Evolutionary conservation across 805 yeast species (phyloP), one percentile per base, ranked within the genome.

Genomic region (Sugiyamaella smithiae): DNA sequence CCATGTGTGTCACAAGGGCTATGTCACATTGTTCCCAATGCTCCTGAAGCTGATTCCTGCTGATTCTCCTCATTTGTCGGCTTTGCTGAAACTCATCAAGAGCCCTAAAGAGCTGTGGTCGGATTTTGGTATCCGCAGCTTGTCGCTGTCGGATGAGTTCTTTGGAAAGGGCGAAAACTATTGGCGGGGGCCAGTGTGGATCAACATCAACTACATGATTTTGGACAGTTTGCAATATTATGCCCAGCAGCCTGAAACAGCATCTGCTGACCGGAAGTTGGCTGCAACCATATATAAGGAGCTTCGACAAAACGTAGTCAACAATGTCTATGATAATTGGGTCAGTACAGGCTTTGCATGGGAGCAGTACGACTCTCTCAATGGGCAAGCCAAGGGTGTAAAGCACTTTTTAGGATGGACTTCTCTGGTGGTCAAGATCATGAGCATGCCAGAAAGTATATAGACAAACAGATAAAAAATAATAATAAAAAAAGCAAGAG

Each of bases 401-500:
- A 83, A 85, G 65, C 91, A 88, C 63, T 93, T 93, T 68, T 73
- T 88, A 36, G 99, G 99, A 1, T 93, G 99, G 99, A 83, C 97
- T 0, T 81, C 95, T 1, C 68, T 88, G 51, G 85, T 86, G 9
- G 79, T 86, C 4, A 72, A 80, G 53, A 86, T 93, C 61, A 85
- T 93, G 91, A 76, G 77, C 48, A 84, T 86, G 93, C 91, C 93
- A 1, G 82, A 77, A 50, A 17, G 29, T 26, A 26, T 11, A 26
- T 26, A 26, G 7, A 26, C 11, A 8, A 8, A 11, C 11, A 26
- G 9, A 11, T 7, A 26, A 26, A 26, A 26, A 26, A 8, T 8
- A 11, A 26, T 26, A 7, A 26, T 26, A 26, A 11, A 26, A 8
- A 9, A 11, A 26, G 25, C 23, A 9, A 29, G 16, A 14, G 17